These are phyloP conservation scores for Phaseolus lunatus DNA, from an alignment of 306 rosid species.

Conservation along the genomic window DNA sequence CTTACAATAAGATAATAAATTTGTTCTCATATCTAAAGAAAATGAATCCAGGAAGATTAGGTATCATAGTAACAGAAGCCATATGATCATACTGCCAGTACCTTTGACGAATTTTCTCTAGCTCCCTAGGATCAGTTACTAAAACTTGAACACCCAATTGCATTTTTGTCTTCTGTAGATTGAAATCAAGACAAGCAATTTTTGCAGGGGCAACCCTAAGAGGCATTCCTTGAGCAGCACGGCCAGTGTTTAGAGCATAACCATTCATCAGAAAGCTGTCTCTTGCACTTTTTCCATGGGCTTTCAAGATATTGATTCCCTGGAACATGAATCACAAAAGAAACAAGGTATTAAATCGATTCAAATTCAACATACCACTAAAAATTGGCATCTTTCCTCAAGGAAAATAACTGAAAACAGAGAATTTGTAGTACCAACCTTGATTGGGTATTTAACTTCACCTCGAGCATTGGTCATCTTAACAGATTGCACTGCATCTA, in stretches of 20 bases:
- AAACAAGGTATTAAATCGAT: slow-evolving; percentile 11
- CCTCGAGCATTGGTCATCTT: slow-evolving; percentile 96
- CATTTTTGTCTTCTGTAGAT: slow-evolving; percentile 99
- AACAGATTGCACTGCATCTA: slow-evolving; percentile 90
- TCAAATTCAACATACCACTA: slow-evolving; percentile 31
- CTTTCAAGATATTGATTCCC: slow-evolving; percentile 97
- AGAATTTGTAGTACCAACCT: slow-evolving; percentile 63
- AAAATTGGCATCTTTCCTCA: slow-evolving; percentile 32
- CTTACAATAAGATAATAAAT: slow-evolving; percentile 21
- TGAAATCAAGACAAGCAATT: slow-evolving; percentile 96
- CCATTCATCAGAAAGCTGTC: slow-evolving; percentile 96
- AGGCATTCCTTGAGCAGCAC: slow-evolving; percentile 99
- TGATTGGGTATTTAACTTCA: slow-evolving; percentile 91
- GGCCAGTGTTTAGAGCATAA: slow-evolving; percentile 90
- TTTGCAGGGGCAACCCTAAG: slow-evolving; percentile 88
- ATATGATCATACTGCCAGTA: slow-evolving; percentile 33
- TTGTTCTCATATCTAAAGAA: neutral
- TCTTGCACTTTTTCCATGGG: slow-evolving; percentile 93
- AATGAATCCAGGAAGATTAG: slow-evolving; percentile 19
- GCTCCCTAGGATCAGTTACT: slow-evolving; percentile 92
- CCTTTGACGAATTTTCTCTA: slow-evolving; percentile 98
- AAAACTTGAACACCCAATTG: slow-evolving; percentile 97
- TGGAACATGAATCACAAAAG: slow-evolving; percentile 34
- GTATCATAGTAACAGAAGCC: slow-evolving; percentile 6
- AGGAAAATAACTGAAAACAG: slow-evolving; percentile 10